These are phyloP conservation scores for Pythium phragmitis DNA, from an alignment of 352 stramenopile species.

Conservation along the genomic window DNA sequence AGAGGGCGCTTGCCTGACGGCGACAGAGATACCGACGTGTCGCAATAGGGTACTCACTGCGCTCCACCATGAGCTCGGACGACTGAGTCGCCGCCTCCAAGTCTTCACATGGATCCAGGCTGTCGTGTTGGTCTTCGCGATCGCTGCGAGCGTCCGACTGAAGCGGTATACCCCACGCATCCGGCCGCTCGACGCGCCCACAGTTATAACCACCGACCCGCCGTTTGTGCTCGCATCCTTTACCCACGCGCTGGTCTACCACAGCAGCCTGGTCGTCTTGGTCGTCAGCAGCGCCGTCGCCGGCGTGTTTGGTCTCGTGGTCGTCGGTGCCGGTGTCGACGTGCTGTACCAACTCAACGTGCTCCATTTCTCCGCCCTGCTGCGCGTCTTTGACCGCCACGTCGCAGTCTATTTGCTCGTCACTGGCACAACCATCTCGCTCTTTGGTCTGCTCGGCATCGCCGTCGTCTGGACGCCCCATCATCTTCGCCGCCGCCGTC, in stretches of 20 bases:
- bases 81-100: slow-evolving; percentile 2
- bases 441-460: slow-evolving; percentile 38
- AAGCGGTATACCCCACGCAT: slow-evolving; percentile 10
- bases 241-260: slow-evolving; percentile 15
- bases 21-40: slow-evolving; percentile 16
- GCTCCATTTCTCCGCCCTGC: slow-evolving; percentile 56
- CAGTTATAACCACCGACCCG: neutral
- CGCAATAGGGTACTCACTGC: slow-evolving; percentile 12
- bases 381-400: slow-evolving; percentile 53
- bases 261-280: slow-evolving; percentile 17
- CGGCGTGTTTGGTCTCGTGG: slow-evolving; percentile 39
- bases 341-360: slow-evolving; percentile 66
- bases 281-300: slow-evolving; percentile 26
- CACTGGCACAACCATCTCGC: slow-evolving; percentile 35
- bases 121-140: slow-evolving; percentile 4
- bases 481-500: neutral
- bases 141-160: neutral
- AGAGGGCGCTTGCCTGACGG: slow-evolving; percentile 20
- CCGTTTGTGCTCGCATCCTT: slow-evolving; percentile 16
- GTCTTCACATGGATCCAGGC: slow-evolving; percentile 8
- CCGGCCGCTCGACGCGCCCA: slow-evolving; percentile 3
- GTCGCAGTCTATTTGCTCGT: slow-evolving; percentile 50
- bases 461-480: slow-evolving; percentile 27
- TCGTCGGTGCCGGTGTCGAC: slow-evolving; percentile 51
- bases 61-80: slow-evolving; percentile 14